Percentiles rank a stretch among this genome's conserved stretches.
phyloP scores from a whole-genome alignment of 495 filamentous ascomycete species.

The Aspergillus olivimuriae region DNA sequence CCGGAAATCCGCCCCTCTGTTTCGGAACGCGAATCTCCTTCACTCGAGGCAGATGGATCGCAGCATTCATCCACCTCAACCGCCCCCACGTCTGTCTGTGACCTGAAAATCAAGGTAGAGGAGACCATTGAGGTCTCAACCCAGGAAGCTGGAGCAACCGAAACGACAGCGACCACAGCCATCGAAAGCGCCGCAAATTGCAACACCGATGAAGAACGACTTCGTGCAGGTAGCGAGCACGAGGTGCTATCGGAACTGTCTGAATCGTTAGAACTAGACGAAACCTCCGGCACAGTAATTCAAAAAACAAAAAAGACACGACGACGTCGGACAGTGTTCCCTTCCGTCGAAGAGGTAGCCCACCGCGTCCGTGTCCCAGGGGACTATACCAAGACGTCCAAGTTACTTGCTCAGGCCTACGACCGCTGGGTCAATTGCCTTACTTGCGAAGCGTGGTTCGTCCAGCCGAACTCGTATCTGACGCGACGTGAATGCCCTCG shows the following conservation, averaged over 20 bases:
- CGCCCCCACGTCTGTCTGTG: conserved; percentile 32
- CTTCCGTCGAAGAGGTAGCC: conserved; percentile 39
- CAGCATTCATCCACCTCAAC: conserved; percentile 34
- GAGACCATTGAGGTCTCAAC: conserved; percentile 9
- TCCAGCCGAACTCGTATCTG: conserved; percentile 80
- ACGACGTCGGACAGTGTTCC: conserved; percentile 24
- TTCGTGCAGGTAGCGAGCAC: conserved; percentile 4
- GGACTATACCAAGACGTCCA: conserved; percentile 70
- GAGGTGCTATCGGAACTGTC: conserved; percentile 15
- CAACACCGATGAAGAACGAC: conserved; percentile 5
- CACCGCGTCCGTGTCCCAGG: conserved; percentile 53
- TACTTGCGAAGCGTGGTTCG: conserved; percentile 72
- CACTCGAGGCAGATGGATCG: conserved; percentile 26
- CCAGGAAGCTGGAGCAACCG: conserved; percentile 1
- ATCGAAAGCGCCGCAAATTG: not conserved
- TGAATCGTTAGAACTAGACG: conserved; percentile 22
- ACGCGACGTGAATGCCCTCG: conserved; percentile 80
- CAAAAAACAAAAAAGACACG: conserved; percentile 16
- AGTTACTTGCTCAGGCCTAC: conserved; percentile 64
- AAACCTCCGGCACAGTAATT: conserved; percentile 11
- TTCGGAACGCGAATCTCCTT: conserved; percentile 25
- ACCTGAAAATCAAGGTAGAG: conserved; percentile 25
- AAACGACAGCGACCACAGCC: conserved; percentile 7
- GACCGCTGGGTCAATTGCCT: conserved; percentile 83
- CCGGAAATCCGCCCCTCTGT: conserved; percentile 7